A percentile compares a stretch with the other conserved stretches of the same genome.
phyloP scores from a whole-genome alignment of 2,329 filamentous ascomycete species.

The Diaporthe amygdali region DNA sequence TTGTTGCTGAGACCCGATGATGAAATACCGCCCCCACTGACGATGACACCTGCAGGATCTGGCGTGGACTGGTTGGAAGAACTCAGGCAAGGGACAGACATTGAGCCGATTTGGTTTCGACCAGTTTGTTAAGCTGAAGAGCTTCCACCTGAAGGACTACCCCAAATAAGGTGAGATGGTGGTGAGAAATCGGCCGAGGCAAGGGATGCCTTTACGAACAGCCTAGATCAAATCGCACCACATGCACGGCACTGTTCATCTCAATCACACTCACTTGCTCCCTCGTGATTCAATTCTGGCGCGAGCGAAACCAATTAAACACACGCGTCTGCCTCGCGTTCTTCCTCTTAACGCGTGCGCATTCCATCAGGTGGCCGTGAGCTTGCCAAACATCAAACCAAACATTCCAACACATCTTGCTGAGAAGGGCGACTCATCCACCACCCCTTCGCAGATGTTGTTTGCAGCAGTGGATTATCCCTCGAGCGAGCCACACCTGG shows the following conservation, averaged over 20 bases:
- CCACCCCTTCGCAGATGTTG: conserved; percentile 9
- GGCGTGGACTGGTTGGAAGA: conserved; percentile 98
- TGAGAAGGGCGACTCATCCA: conserved; percentile 7
- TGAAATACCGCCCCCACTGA: conserved; percentile 29
- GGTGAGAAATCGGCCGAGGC: conserved; percentile 8
- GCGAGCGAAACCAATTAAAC: conserved; percentile 23
- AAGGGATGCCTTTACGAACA: conserved; percentile 23
- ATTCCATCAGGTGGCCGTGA: conserved; percentile 16
- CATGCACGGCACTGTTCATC: conserved; percentile 6
- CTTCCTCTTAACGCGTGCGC: conserved; percentile 3
- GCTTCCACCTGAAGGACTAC: conserved; percentile 88
- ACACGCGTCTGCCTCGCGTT: conserved; percentile 18
- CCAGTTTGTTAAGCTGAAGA: conserved; percentile 96
- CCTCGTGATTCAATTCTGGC: conserved; percentile 4
- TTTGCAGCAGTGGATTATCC: conserved; percentile 12
- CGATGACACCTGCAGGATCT: conserved; percentile 66
- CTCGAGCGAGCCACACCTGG: conserved; percentile 15
- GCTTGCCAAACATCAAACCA: background rate
- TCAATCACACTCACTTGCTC: background rate
- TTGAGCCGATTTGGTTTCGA: conserved; percentile 91
- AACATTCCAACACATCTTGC: conserved; percentile 19
- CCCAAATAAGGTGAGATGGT: conserved; percentile 53
- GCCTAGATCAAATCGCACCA: conserved; percentile 4
- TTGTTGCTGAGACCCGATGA: conserved; percentile 18
- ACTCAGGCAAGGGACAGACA: conserved; percentile 90